phyloP scores from a whole-genome alignment of 441 rosid genomes.

The Melastoma candidum region DNA sequence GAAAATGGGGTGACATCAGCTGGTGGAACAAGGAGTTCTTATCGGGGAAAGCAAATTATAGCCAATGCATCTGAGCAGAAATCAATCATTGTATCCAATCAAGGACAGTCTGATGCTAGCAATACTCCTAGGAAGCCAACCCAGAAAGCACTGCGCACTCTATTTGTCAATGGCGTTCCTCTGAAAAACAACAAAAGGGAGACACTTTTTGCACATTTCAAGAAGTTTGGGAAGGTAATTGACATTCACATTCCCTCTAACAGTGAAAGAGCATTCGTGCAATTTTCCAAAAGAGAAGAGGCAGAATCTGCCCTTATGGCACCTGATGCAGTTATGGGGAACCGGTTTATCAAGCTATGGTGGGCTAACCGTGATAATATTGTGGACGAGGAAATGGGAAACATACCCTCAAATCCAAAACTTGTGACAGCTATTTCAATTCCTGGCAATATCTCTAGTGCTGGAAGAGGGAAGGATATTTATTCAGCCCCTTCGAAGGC shows the following conservation, averaged over 20 bases:
- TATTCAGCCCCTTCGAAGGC: slow-evolving; percentile 33
- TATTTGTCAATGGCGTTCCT: slow-evolving; percentile 87
- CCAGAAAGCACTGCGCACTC: slow-evolving; percentile 80
- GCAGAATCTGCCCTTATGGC: slow-evolving; percentile 96
- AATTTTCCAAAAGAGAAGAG: slow-evolving; percentile 89
- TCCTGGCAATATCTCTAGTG: slow-evolving; percentile 29
- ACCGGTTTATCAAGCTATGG: slow-evolving; percentile 96
- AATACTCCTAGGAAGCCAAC: slow-evolving; percentile 45
- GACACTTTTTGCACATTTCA: slow-evolving; percentile 84
- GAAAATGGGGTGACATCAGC: slow-evolving; percentile 33
- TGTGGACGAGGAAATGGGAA: slow-evolving; percentile 45
- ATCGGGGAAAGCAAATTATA: slow-evolving; percentile 40
- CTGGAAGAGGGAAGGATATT: slow-evolving; percentile 43
- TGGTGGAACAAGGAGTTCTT: slow-evolving; percentile 26
- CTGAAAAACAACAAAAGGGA: slow-evolving; percentile 65
- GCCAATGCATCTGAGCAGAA: slow-evolving; percentile 37
- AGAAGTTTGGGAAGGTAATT: slow-evolving; percentile 81
- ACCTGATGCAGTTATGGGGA: slow-evolving; percentile 99
- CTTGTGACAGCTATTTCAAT: slow-evolving; percentile 31
- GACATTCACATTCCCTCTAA: slow-evolving; percentile 81
- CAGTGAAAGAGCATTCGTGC: slow-evolving; percentile 88
- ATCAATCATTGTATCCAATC: slow-evolving; percentile 33
- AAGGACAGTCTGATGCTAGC: slow-evolving; percentile 30
- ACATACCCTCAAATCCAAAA: slow-evolving; percentile 29
- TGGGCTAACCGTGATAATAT: slow-evolving; percentile 99